phyloP scores from a whole-genome alignment of 1,139 yeast species.

The Blastobotrys raffinosifermentans region DNA sequence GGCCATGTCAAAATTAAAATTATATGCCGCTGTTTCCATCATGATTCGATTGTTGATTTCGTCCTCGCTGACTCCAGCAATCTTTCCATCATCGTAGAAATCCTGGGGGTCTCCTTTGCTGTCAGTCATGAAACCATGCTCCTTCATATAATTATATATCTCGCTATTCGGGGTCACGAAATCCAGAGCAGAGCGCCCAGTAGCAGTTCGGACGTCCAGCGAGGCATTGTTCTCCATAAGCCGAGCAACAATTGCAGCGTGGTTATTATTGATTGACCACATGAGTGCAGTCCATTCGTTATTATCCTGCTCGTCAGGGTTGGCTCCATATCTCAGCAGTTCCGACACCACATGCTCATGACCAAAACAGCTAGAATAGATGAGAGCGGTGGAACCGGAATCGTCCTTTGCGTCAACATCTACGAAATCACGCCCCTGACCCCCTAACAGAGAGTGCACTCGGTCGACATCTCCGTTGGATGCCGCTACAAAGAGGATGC shows the following conservation, averaged over 20 bases:
- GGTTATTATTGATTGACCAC: constrained; percentile 43
- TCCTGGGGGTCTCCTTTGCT: constrained; percentile 20
- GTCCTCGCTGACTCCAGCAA: constrained; percentile 25
- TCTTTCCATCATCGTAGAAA: constrained; percentile 28
- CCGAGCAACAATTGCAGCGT: constrained; percentile 31
- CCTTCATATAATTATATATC: constrained; percentile 27
- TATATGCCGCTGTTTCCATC: constrained; percentile 29
- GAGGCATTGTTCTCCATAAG: constrained; percentile 36
- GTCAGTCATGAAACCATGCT: constrained; percentile 24
- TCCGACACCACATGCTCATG: constrained; percentile 35
- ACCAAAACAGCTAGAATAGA: constrained; percentile 40
- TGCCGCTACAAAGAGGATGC: constrained; percentile 30
- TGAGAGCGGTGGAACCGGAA: constrained; percentile 36
- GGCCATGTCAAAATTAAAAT: constrained; percentile 31
- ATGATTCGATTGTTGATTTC: constrained; percentile 21
- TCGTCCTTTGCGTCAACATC: constrained; percentile 35
- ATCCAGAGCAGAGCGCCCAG: constrained; percentile 36
- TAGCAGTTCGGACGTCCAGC: constrained; percentile 24
- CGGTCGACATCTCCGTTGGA: constrained; percentile 32
- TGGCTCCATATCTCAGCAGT: constrained; percentile 35
- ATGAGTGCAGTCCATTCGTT: constrained; percentile 41
- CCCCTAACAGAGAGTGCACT: constrained; percentile 28
- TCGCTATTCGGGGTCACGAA: constrained; percentile 32
- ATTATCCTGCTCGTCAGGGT: constrained; percentile 35
- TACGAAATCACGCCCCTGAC: constrained; percentile 21